A percentile compares a stretch with the other conserved stretches of the same genome.
phyloP scores from a whole-genome alignment of 306 rosid genomes.

The Trifolium repens region DNA sequence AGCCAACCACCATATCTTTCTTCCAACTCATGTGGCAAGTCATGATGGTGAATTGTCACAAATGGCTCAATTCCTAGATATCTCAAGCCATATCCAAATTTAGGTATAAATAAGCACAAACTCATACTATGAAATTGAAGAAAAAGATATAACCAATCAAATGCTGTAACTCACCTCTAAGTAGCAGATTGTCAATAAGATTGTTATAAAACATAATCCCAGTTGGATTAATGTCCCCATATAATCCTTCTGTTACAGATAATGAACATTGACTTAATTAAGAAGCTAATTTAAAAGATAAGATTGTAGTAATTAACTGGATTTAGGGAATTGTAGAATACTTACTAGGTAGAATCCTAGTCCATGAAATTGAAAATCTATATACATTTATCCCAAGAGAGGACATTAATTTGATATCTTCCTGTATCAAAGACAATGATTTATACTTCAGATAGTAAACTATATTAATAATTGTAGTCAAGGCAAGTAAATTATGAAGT shows the following conservation, averaged over 20 bases:
- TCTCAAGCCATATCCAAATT: constrained; percentile 29
- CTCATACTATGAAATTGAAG: too few species aligned
- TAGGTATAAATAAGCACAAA: not conserved
- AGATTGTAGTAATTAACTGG: not conserved
- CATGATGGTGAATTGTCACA: constrained; percentile 63
- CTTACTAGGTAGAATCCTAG: constrained; percentile 73
- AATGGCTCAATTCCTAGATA: constrained; percentile 65
- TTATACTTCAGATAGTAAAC: not conserved
- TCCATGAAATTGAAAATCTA: constrained; percentile 76
- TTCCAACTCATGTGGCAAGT: constrained; percentile 59
- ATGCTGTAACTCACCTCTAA: constrained; percentile 49
- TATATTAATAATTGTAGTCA: not conserved
- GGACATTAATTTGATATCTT: constrained; percentile 58
- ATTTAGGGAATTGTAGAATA: not conserved
- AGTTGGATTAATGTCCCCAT: constrained; percentile 56
- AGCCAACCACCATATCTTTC: constrained; percentile 67
- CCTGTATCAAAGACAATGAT: constrained; percentile 45
- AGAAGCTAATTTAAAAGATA: constrained; percentile 29
- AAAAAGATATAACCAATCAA: too few species aligned
- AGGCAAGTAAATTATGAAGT: not conserved
- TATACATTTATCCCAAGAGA: constrained; percentile 67
- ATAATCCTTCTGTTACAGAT: constrained; percentile 56
- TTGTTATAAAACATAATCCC: constrained; percentile 67
- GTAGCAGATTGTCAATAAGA: constrained; percentile 56
- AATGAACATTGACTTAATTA: constrained; percentile 23